phyloP scores from a whole-genome alignment of 345 rosid species.

The Noccaea caerulescens region DNA sequence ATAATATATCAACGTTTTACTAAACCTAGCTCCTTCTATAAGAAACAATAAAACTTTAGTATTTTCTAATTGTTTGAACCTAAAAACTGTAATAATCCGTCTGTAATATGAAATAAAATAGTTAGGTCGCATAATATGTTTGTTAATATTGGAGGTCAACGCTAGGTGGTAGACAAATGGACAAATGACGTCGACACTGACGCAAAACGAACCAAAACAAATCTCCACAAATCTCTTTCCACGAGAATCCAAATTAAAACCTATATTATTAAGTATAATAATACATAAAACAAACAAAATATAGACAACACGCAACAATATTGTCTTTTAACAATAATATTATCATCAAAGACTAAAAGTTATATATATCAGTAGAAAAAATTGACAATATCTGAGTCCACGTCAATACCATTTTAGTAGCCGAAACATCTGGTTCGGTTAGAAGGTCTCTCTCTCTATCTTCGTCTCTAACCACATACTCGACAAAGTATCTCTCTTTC shows the following conservation, averaged over 20 bases:
- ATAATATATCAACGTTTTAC: neutral
- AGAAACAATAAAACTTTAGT: neutral
- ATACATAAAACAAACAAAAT: constrained; percentile 6
- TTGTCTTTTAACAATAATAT: neutral
- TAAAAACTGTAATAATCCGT: constrained; percentile 1
- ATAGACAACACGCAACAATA: constrained; percentile 31
- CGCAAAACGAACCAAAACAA: constrained; percentile 31
- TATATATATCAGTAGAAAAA: constrained; percentile 25
- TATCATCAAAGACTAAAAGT: constrained; percentile 2
- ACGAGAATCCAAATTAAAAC: constrained; percentile 27
- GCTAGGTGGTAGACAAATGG: constrained; percentile 32
- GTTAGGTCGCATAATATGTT: constrained; percentile 4
- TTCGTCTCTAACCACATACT: constrained; percentile 61
- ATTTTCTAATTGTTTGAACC: neutral
- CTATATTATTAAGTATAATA: neutral
- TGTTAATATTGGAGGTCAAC: constrained; percentile 1
- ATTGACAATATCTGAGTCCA: constrained; percentile 39
- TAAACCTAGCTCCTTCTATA: neutral
- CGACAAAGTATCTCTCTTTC: constrained; percentile 41
- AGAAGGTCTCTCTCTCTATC: constrained; percentile 42
- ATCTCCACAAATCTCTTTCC: constrained; percentile 24
- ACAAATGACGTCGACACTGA: constrained; percentile 37
- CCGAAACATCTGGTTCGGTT: constrained; percentile 63
- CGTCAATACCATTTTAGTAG: constrained; percentile 69
- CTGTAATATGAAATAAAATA: neutral